Evolutionary conservation across 306 rosid genomes (phyloP).

Genomic region (Glycyrrhiza uralensis): DNA sequence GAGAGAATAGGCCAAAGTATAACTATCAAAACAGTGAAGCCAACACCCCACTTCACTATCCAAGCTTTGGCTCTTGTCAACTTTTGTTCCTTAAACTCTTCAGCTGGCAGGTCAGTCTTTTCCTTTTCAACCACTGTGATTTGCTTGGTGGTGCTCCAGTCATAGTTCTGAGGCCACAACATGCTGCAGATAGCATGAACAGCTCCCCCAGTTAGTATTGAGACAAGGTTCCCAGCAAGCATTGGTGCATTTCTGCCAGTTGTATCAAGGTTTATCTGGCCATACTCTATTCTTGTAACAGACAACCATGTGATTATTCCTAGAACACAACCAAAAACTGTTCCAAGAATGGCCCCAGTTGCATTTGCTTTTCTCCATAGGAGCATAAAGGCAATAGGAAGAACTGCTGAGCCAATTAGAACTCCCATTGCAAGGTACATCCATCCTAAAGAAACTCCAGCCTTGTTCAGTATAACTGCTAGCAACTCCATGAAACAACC

Average conservation of each 20-base stretch:
- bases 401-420: constrained; percentile 84
- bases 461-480: constrained; percentile 79
- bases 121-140: constrained; percentile 86
- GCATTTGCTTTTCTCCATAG: constrained; percentile 87
- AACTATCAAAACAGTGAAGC: constrained; percentile 68
- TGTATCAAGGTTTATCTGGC: constrained; percentile 65
- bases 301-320: constrained; percentile 79
- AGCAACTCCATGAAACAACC: constrained; percentile 85
- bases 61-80: constrained; percentile 59
- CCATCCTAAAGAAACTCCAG: constrained; percentile 87
- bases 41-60: constrained; percentile 87
- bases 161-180: constrained; percentile 81
- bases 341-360: constrained; percentile 77
- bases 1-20: constrained; percentile 84
- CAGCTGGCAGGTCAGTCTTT: constrained; percentile 48
- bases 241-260: constrained; percentile 91
- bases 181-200: constrained; percentile 64
- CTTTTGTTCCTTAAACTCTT: constrained; percentile 78
- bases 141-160: constrained; percentile 76
- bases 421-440: constrained; percentile 97
- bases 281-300: constrained; percentile 63
- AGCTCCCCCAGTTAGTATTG: constrained; percentile 66
- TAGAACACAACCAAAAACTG: constrained; percentile 63
- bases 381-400: constrained; percentile 92
- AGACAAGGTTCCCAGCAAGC: constrained; percentile 92